phyloP scores from a whole-genome alignment of 192 early-diverging fungal genomes.

The Kappamyces sp. region DNA sequence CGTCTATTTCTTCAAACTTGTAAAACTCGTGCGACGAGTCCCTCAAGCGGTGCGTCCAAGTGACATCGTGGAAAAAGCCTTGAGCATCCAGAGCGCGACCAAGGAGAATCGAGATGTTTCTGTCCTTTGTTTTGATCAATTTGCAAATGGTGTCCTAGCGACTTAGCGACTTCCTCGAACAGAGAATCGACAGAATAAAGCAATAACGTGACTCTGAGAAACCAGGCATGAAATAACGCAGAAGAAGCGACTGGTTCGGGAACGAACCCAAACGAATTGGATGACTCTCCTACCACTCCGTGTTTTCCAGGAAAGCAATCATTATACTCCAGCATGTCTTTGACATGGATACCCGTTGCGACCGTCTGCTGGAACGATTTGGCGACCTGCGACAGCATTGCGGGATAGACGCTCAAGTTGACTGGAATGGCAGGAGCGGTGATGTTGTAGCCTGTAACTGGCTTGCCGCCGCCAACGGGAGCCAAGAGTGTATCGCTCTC shows the following conservation, averaged over 20 bases:
- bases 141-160: slow-evolving; percentile 65
- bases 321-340: slow-evolving; percentile 76
- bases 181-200: slow-evolving; percentile 8
- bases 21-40: slow-evolving; percentile 80
- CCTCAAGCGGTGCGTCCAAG: slow-evolving; percentile 77
- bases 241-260: slow-evolving; percentile 3
- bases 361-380: slow-evolving; percentile 25
- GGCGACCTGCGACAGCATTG: slow-evolving; percentile 38
- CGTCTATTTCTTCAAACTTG: slow-evolving; percentile 56
- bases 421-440: background rate
- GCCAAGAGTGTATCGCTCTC: background rate
- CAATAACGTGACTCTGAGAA: too few relatives aligned
- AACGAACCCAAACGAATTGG: background rate
- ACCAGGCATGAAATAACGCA: too few relatives aligned
- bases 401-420: slow-evolving; percentile 28
- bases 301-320: slow-evolving; percentile 82
- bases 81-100: slow-evolving; percentile 88
- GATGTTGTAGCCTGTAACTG: background rate
- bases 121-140: slow-evolving; percentile 76
- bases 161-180: slow-evolving; percentile 7
- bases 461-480: background rate
- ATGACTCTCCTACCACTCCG: slow-evolving; percentile 63
- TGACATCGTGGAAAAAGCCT: slow-evolving; percentile 88
- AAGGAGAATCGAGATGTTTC: slow-evolving; percentile 78
- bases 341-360: slow-evolving; percentile 48